Percentiles rank a stretch among this genome's conserved stretches.
Evolutionary conservation across 805 yeast genomes (phyloP).

Genomic region (Candida odintsovae): DNA sequence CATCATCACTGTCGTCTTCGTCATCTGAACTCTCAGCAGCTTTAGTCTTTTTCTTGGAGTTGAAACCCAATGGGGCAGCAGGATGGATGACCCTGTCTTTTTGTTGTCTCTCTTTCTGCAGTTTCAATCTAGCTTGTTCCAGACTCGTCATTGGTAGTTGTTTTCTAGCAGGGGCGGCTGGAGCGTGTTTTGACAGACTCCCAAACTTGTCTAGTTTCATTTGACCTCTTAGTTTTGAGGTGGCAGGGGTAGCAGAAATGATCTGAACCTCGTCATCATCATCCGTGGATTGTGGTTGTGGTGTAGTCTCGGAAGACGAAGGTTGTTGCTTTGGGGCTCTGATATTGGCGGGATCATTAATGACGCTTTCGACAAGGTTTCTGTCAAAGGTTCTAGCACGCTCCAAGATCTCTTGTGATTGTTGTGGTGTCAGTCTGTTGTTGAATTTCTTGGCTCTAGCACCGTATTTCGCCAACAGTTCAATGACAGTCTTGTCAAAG

Average conservation of each 20-base stretch:
- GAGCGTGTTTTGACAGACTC: slow-evolving; percentile 25
- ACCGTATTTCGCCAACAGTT: slow-evolving; percentile 57
- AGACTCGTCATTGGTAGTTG: slow-evolving; percentile 28
- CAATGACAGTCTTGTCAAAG: slow-evolving; percentile 48
- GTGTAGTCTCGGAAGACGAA: not conserved
- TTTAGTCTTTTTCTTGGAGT: slow-evolving; percentile 29
- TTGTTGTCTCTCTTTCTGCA: slow-evolving; percentile 19
- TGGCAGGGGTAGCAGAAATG: not conserved
- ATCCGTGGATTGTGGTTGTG: not conserved
- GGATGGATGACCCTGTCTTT: slow-evolving; percentile 34
- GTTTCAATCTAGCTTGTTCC: slow-evolving; percentile 32
- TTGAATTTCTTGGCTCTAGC: slow-evolving; percentile 60
- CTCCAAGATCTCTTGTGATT: slow-evolving; percentile 55
- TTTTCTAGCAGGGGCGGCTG: slow-evolving; percentile 22
- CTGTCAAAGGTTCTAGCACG: slow-evolving; percentile 54
- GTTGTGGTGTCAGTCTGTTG: slow-evolving; percentile 64
- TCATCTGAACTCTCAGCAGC: slow-evolving; percentile 23
- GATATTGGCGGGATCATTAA: slow-evolving; percentile 35
- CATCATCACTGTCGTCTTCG: slow-evolving; percentile 34
- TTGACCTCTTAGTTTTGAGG: slow-evolving; percentile 20
- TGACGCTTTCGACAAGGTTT: slow-evolving; percentile 47
- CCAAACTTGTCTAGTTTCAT: slow-evolving; percentile 34
- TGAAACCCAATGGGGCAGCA: slow-evolving; percentile 45
- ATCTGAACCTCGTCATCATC: slow-evolving; percentile 7
- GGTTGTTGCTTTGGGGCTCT: slow-evolving; percentile 23